Conservation (phyloP, 2,329 filamentous ascomycete genomes). For the Penicillium sp. region DNA sequence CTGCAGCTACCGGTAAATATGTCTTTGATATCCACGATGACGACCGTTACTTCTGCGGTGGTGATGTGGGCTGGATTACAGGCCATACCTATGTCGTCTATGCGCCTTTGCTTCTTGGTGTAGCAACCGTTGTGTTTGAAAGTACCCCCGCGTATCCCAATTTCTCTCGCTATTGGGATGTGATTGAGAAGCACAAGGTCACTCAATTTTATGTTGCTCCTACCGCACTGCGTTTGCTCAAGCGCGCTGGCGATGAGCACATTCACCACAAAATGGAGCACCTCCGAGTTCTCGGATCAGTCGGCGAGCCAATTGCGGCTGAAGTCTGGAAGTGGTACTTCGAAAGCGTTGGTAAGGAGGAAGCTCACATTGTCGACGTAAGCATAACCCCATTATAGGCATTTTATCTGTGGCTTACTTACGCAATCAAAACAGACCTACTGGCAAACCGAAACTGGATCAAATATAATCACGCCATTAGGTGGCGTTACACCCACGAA, state of each 20-base stretch:
- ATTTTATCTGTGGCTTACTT: not conserved
- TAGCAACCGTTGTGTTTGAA: conserved; percentile 94
- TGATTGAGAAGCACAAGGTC: conserved; percentile 89
- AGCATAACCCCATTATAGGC: conserved; percentile 40
- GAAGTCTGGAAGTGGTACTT: conserved; percentile 99
- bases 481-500: conserved; percentile 94
- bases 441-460: conserved; percentile 99
- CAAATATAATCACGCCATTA: conserved; percentile 89
- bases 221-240: conserved; percentile 85
- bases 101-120: conserved; percentile 85
- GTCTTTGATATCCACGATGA: conserved; percentile 96
- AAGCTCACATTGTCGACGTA: conserved; percentile 91
- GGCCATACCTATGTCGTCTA: conserved; percentile 99
- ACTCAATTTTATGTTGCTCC: conserved; percentile 98
- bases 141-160: conserved; percentile 95
- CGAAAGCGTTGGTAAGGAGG: conserved; percentile 87
- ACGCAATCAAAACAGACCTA: conserved; percentile 66
- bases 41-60: conserved; percentile 94
- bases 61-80: conserved; percentile 98
- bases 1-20: conserved; percentile 92
- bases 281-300: conserved; percentile 84
- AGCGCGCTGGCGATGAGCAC: conserved; percentile 90
- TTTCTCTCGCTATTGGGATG: conserved; percentile 98
- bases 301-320: conserved; percentile 94
- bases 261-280: conserved; percentile 87